These are phyloP conservation scores for Dryadomyces quercivorus DNA, from an alignment of 2,329 filamentous ascomycete species.

Conservation along the genomic window DNA sequence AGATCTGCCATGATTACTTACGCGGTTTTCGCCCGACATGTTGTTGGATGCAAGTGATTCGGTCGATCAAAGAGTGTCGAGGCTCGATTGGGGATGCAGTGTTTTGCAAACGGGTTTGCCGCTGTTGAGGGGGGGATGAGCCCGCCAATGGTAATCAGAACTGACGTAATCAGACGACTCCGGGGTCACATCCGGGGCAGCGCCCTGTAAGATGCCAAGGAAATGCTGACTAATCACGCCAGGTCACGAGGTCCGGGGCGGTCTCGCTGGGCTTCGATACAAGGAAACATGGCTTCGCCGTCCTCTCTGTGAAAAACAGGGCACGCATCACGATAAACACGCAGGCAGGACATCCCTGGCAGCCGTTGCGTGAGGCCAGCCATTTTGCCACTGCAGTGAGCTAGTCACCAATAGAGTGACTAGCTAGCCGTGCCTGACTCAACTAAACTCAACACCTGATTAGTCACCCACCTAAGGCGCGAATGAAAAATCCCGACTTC, in stretches of 20 bases:
- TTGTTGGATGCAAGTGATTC: background rate
- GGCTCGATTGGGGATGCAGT: background rate
- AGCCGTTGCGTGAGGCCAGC: too few relatives aligned
- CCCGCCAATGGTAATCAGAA: background rate
- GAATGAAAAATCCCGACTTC: background rate
- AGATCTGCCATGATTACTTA: too few relatives aligned
- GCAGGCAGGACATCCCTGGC: too few relatives aligned
- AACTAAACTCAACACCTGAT: background rate
- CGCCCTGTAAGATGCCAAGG: too few relatives aligned
- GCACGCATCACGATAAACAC: too few relatives aligned
- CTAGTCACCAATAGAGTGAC: too few relatives aligned
- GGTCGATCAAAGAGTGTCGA: background rate
- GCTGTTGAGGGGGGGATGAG: slow-evolving; percentile 1
- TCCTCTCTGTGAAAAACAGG: too few relatives aligned
- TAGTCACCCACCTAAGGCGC: background rate
- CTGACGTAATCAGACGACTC: background rate
- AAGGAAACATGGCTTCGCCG: too few relatives aligned
- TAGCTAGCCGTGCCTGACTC: background rate
- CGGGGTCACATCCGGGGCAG: background rate
- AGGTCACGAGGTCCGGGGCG: too few relatives aligned
- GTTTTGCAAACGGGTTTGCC: background rate
- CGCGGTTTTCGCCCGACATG: slow-evolving; percentile 8
- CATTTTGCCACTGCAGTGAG: too few relatives aligned
- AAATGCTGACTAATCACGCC: background rate
- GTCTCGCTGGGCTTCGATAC: too few relatives aligned